Conservation (phyloP, 495 filamentous ascomycete species). For the Podospora fimiseda region DNA sequence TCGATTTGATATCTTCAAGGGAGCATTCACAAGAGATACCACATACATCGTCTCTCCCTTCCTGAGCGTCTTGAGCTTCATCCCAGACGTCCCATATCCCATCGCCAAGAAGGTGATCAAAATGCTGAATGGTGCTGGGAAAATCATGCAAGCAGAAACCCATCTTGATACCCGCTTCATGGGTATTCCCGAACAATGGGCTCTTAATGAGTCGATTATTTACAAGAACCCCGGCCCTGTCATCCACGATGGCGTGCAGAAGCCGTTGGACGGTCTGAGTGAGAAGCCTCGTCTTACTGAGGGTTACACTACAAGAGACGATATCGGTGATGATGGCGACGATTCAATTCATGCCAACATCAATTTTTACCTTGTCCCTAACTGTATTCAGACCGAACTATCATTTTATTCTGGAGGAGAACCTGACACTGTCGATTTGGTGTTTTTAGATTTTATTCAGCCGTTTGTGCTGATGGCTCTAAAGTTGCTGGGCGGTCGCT, state of each 20-base stretch:
- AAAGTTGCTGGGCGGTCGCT: constrained; percentile 57
- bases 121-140: constrained; percentile 66
- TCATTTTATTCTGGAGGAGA: constrained; percentile 43
- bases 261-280: constrained; percentile 18
- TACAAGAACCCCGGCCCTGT: constrained; percentile 5
- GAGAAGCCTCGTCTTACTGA: constrained; percentile 46
- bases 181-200: constrained; percentile 35
- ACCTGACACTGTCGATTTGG: constrained; percentile 72
- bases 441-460: constrained; percentile 89
- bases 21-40: constrained; percentile 77
- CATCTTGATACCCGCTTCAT: constrained; percentile 30
- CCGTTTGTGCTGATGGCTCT: constrained; percentile 69
- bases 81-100: constrained; percentile 71
- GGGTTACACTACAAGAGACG: constrained; percentile 88
- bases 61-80: constrained; percentile 67
- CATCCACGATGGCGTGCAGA: constrained; percentile 14
- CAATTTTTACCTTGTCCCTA: constrained; percentile 69
- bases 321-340: constrained; percentile 79
- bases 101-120: constrained; percentile 63
- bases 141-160: constrained; percentile 42
- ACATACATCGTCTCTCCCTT: constrained; percentile 86
- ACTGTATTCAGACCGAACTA: constrained; percentile 66
- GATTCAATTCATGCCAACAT: constrained; percentile 78
- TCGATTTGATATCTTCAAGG: constrained; percentile 92
- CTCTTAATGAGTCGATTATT: constrained; percentile 22